Base-by-base conservation (phyloP, 2,329 filamentous ascomycete species). In the Ceratocystis alfenasii region DNA sequence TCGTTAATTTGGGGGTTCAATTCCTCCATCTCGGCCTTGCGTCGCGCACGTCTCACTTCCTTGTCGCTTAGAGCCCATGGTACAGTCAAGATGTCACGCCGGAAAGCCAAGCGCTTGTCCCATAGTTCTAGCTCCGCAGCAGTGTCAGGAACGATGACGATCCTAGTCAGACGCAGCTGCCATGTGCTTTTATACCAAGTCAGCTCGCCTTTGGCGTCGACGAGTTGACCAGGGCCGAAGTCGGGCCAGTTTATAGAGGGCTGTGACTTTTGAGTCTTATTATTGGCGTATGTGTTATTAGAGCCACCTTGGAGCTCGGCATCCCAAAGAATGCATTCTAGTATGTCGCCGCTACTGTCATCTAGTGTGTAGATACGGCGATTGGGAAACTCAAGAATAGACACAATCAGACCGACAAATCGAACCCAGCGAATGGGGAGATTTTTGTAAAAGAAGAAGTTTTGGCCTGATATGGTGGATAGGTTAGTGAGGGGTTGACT, bases 361-460 rank as follows among this genome's bases (percentile, higher is more conserved):
- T 88, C 85, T n/a, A 88, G 73, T 1, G 80, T 85, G 70, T 81
- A 84, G 50, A 82, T 74, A 57, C 76, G 77, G 45, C 76, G 76
- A 45, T 74, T 74, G 45, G 71, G 69, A 66, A 77, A 81, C 25
- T 84, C 78, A 69, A 84, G 80, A 45, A 84, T 75, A 12, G 81
- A 83, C 65, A 91, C 85, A 25, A 93, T 80, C 5, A 67, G 44
- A 36, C 89, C 89, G 6, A 85, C 81, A 41, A 92, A 74, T 68
- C 86, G 85, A 64, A 89, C 82, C 83, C 86, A 92, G 79, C 85
- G 84, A 70, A 93, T 84, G 0, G 89, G 89, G 70, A 92, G 84
- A 73, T 91, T 92, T 62, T 79, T 75, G 75, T 85, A 80, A 74
- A 91, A 90, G 72, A 80, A 86, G 44, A 86, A 77, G 69, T 80